Conservation (phyloP, 2,329 filamentous ascomycete species). For the Talaromyces sp. region DNA sequence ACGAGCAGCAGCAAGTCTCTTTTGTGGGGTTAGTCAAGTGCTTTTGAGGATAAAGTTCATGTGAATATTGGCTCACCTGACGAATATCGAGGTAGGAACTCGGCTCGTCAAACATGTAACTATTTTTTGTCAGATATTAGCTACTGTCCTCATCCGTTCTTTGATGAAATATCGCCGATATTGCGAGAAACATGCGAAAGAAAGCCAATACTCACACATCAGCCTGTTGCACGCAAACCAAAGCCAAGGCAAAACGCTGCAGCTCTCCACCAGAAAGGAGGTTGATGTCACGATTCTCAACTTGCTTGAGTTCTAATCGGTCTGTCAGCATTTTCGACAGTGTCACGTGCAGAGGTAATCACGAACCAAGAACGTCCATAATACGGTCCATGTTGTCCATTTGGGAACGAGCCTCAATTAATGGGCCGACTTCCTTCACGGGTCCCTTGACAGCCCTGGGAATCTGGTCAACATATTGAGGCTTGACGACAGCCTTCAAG, state of each 20-base stretch:
- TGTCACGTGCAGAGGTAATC: background rate
- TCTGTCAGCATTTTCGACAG: conserved; percentile 20
- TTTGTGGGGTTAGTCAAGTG: conserved; percentile 55
- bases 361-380: conserved; percentile 67
- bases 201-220: conserved; percentile 62
- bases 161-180: background rate
- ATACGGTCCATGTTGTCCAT: conserved; percentile 80
- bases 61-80: conserved; percentile 10
- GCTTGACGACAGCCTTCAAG: conserved; percentile 96
- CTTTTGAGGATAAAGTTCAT: background rate
- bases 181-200: background rate
- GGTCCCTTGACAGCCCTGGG: conserved; percentile 83
- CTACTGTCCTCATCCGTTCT: background rate
- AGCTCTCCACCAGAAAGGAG: conserved; percentile 95
- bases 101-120: conserved; percentile 99
- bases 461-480: conserved; percentile 98
- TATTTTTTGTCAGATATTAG: conserved; percentile 26
- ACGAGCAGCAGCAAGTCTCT: conserved; percentile 86
- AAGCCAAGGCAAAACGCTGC: conserved; percentile 95
- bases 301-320: conserved; percentile 72
- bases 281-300: conserved; percentile 86
- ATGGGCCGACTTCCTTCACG: conserved; percentile 72
- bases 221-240: conserved; percentile 91
- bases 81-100: conserved; percentile 94
- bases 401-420: conserved; percentile 73